These are phyloP conservation scores for Gentiana straminea DNA, from an alignment of 257 asterid genomes.

Conservation along the genomic window DNA sequence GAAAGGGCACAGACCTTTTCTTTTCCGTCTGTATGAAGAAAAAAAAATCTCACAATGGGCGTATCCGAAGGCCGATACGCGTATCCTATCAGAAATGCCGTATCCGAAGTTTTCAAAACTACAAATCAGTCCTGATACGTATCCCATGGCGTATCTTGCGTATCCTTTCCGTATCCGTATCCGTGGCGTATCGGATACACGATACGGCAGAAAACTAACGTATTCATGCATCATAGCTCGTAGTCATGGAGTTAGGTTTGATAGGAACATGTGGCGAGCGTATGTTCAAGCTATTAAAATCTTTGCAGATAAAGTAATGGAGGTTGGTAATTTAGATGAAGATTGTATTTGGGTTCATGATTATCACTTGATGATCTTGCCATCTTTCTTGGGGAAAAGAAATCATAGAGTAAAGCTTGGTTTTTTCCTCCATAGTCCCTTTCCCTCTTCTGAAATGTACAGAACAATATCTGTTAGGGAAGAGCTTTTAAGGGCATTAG, in stretches of 20 bases:
- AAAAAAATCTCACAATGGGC: too few relatives aligned
- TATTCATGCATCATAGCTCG: constrained; percentile 12
- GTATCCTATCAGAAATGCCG: too few relatives aligned
- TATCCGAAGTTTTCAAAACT: too few relatives aligned
- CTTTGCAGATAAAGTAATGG: constrained; percentile 78
- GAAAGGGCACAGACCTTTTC: too few relatives aligned
- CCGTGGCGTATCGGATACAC: too few relatives aligned
- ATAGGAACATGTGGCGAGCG: constrained; percentile 56
- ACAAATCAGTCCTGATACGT: too few relatives aligned
- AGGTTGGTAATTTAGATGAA: constrained; percentile 61
- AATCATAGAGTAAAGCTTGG: constrained; percentile 57
- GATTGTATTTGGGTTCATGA: constrained; percentile 88
- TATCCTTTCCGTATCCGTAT: too few relatives aligned
- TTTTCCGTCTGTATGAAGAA: too few relatives aligned
- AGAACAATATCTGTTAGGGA: constrained; percentile 79
- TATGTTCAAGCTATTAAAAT: constrained; percentile 71
- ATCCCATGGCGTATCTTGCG: too few relatives aligned
- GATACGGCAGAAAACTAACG: too few relatives aligned
- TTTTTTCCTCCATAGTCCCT: constrained; percentile 67
- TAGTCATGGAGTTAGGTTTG: constrained; percentile 62
- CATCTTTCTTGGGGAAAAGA: constrained; percentile 71
- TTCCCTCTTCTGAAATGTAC: constrained; percentile 76
- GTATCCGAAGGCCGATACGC: too few relatives aligned
- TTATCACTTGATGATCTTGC: constrained; percentile 75
- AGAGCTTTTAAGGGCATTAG: constrained; percentile 63